phyloP scores from a whole-genome alignment of 2,329 filamentous ascomycete genomes.

The Tolypocladium amazonense region DNA sequence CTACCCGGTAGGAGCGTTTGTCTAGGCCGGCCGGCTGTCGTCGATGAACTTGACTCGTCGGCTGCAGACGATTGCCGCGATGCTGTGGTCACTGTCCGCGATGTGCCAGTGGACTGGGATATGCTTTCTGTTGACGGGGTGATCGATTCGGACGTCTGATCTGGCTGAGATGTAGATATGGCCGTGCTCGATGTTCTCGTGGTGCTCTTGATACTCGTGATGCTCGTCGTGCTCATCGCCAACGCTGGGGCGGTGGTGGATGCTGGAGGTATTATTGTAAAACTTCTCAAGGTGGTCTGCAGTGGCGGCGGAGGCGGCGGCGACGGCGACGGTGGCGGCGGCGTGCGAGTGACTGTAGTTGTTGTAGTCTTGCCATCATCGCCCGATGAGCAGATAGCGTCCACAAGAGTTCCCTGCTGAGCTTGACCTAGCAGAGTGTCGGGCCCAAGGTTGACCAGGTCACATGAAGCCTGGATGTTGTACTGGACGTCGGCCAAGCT shows the following conservation, averaged over 20 bases:
- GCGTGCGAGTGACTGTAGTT: background rate
- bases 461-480: conserved; percentile 17
- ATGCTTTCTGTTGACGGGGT: background rate
- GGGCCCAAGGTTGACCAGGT: conserved; percentile 9
- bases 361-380: conserved; percentile 4
- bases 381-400: conserved; percentile 20
- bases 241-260: background rate
- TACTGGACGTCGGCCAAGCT: conserved; percentile 16
- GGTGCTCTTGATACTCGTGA: background rate
- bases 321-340: background rate
- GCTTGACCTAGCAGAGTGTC: conserved; percentile 26
- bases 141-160: background rate
- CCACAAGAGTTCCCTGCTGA: conserved; percentile 24
- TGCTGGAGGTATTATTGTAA: background rate
- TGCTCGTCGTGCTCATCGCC: background rate
- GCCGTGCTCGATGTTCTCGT: background rate
- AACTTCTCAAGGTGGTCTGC: background rate
- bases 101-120: background rate
- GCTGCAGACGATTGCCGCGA: background rate
- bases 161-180: background rate
- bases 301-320: background rate
- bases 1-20: conserved; percentile 6
- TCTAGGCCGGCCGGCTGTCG: background rate
- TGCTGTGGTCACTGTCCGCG: background rate
- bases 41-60: background rate